Evolutionary conservation across 73 alveolate species (phyloP), one percentile per base, ranked within the genome.

Genomic region (Blepharisma stoltei): DNA sequence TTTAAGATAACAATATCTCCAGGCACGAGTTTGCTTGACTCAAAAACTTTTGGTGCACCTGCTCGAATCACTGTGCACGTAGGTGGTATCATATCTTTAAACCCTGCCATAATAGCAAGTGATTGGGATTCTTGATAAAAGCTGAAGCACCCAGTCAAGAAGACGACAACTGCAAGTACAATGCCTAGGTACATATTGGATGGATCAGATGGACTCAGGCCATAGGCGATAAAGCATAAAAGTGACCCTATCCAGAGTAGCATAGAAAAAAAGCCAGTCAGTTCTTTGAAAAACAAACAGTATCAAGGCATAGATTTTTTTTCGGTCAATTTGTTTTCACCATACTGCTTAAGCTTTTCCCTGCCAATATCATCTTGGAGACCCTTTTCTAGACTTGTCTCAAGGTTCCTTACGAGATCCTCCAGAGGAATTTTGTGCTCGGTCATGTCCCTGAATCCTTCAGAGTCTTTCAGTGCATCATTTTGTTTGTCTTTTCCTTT

Each of bases 101-200:
- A 94, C 11, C 94, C 83, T 45, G 93, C 97, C 97, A 94, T 92
- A 20, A 94, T 87, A 50, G 95, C 97, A 41, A 92, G 94, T 54
- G 97, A 83, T 71, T 94, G 90, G 48, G 91, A 81, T 52, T 90
- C 81, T 81, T 94, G 91, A n/a, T 81, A 52, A 80, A 78, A 94
- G 5, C 95, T 81, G 79, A 94, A 81, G 6, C 81, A 79, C 0
- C 94, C 95, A 0, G 96, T 91, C 48, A 92, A 67, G 77, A 90
- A 54, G 44, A 92, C 90, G n/a, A 94, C 95, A 21, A 89, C 78
- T 14, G 88, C 84, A 48, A 94, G 80, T 32, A 94, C 98, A 9
- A 92, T 78, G 44, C 96, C 98, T 32, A 92, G 70, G 79, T 94
- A 94, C 76, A 87, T 67, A 77, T 92, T 89, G 77, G 95, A 82